phyloP scores from a whole-genome alignment of 2,329 filamentous ascomycete species.

The Epichloe brachyelytri region DNA sequence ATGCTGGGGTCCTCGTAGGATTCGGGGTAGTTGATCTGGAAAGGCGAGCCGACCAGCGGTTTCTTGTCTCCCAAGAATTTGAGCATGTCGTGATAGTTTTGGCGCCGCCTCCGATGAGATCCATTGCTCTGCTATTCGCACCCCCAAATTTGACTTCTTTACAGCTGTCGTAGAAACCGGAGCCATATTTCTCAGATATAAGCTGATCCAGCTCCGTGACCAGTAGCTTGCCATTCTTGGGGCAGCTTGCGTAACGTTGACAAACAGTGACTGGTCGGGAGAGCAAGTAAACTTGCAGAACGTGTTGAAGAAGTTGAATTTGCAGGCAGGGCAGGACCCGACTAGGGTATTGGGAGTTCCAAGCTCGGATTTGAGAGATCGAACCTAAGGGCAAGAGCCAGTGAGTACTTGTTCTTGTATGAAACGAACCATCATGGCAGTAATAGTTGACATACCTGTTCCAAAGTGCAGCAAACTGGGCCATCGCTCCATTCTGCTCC shows the following conservation, averaged over 20 bases:
- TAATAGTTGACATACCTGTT: constrained; percentile 46
- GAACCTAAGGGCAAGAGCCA: constrained; percentile 39
- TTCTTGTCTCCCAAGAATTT: constrained; percentile 93
- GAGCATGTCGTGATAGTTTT: constrained; percentile 79
- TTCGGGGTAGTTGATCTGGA: constrained; percentile 88
- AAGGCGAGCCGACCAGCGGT: constrained; percentile 70
- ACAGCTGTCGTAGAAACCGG: constrained; percentile 89
- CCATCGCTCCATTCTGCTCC: constrained; percentile 75
- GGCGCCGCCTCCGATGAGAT: constrained; percentile 88
- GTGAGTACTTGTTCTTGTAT: neutral
- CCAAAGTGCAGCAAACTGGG: constrained; percentile 70
- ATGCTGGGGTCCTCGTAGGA: constrained; percentile 55
- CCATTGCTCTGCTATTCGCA: constrained; percentile 86
- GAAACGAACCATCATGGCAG: constrained; percentile 4
- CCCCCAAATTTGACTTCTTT: constrained; percentile 98
- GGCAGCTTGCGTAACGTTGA: constrained; percentile 74
- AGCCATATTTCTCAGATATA: constrained; percentile 70
- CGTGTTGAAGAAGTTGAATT: constrained; percentile 95
- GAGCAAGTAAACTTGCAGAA: constrained; percentile 99
- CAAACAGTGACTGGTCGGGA: constrained; percentile 85
- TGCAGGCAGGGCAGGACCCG: constrained; percentile 89
- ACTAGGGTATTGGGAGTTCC: constrained; percentile 81
- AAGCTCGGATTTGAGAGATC: constrained; percentile 69
- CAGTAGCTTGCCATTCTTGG: constrained; percentile 45
- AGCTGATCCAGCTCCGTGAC: constrained; percentile 87